Conservation (phyloP, 75 land plant species). For the Picea glauca region DNA sequence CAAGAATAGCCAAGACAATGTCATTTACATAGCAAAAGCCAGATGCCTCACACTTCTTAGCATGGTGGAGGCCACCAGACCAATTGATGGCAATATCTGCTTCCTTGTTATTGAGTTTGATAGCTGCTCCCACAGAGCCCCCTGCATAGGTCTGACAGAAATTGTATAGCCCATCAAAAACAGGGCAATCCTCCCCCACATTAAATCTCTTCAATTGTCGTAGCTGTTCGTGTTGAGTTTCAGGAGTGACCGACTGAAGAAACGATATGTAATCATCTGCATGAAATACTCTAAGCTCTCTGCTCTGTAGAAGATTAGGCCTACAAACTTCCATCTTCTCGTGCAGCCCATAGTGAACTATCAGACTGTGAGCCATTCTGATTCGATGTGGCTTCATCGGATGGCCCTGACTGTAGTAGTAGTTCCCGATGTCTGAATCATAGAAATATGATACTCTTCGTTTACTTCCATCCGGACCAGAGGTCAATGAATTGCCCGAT, state of each 20-base stretch:
- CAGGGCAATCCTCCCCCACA: slow-evolving; percentile 54
- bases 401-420: slow-evolving; percentile 59
- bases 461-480: slow-evolving; percentile 34
- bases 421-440: slow-evolving; percentile 44
- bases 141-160: slow-evolving; percentile 57
- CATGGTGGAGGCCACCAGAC: slow-evolving; percentile 58
- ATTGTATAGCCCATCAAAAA: slow-evolving; percentile 38
- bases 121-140: slow-evolving; percentile 50
- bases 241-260: slow-evolving; percentile 43
- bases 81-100: slow-evolving; percentile 54
- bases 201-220: slow-evolving; percentile 18
- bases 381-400: slow-evolving; percentile 63
- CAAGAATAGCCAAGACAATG: slow-evolving; percentile 52
- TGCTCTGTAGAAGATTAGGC: slow-evolving; percentile 30
- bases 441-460: slow-evolving; percentile 48
- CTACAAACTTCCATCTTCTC: slow-evolving; percentile 33
- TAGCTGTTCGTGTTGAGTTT: slow-evolving; percentile 21
- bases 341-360: slow-evolving; percentile 39
- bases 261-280: slow-evolving; percentile 46
- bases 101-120: slow-evolving; percentile 34
- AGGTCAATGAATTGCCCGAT: background rate
- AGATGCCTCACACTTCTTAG: slow-evolving; percentile 59
- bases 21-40: slow-evolving; percentile 59
- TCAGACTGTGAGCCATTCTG: slow-evolving; percentile 51
- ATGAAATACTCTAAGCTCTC: slow-evolving; percentile 45